Conservation (phyloP, 2,329 filamentous ascomycete species). For the Epichloe sylvatica region DNA sequence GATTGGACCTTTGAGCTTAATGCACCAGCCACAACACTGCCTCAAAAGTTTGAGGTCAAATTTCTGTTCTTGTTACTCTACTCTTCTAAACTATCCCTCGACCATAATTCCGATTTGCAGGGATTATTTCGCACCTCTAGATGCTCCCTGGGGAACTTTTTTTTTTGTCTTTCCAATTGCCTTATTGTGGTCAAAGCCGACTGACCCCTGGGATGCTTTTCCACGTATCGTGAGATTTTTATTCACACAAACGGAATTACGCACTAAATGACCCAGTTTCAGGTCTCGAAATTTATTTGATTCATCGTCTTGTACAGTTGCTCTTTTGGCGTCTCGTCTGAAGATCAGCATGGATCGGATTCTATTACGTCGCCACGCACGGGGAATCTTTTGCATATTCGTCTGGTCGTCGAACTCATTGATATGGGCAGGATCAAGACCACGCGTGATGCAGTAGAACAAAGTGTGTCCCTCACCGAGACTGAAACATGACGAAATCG, state of each 20-base stretch:
- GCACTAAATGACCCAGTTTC: background rate
- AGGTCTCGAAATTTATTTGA: background rate
- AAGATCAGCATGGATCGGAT: background rate
- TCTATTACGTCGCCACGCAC: background rate
- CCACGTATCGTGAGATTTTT: background rate
- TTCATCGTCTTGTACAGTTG: slow-evolving; percentile 1
- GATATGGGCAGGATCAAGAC: background rate
- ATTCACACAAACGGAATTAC: background rate
- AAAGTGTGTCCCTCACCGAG: background rate
- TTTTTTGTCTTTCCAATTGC: background rate
- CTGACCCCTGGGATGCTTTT: background rate
- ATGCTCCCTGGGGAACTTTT: background rate
- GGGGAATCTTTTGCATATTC: background rate
- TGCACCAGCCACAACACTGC: background rate
- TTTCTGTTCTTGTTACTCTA: background rate
- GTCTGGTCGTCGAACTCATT: background rate
- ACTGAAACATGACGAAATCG: background rate
- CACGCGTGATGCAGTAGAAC: background rate
- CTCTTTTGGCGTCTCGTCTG: background rate
- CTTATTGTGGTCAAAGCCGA: background rate
- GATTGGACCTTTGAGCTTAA: background rate
- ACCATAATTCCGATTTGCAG: background rate
- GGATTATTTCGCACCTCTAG: background rate
- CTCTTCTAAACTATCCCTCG: background rate
- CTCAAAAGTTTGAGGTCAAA: background rate